Evolutionary conservation across 2,329 filamentous ascomycete species (phyloP), one percentile per base, ranked within the genome.

Genomic region (Zopfia rhizophila): DNA sequence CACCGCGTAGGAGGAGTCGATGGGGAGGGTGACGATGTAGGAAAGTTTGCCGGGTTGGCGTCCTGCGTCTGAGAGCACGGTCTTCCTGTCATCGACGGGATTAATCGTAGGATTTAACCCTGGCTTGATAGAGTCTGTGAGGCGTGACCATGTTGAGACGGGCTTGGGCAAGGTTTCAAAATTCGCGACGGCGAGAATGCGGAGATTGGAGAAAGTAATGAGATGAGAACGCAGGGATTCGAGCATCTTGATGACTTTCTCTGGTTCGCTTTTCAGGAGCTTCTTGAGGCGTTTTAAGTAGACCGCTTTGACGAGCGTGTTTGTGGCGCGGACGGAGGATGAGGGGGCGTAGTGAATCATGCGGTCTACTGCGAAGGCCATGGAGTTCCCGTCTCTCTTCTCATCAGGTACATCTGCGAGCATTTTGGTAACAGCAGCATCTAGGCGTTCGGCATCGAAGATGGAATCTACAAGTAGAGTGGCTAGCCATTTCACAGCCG

Each of bases 331-430:
- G 19, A 86, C 78, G 42, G 91, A 84, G 0, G 91, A 92, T 17
- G 89, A 84, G 21, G 83, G 82, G n/a, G 88, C 82, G 61, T 90
- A 85, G 68, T 96, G 90, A 16, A 95, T 83, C 73, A 93, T 91
- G 51, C 86, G 82, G 59, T 94, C 78, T 5, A 86, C 82, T 2
- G 82, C 78, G 33, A 75, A 76, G 19, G 80, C 73, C 84, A 88
- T 87, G 54, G 84, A 45, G 45, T 86, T 83, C 1, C 94, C 94
- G 59, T 89, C 90, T 29, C 94, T 89, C 78, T 97, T 99, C 39
- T 86, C 81, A 65, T 97, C 91, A 0, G 94, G 94, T 13, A 99
- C 88, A 60, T 97, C 93, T 3, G 92, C 91, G 13, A 97, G 80
- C 32, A 95, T 84, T 71, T 96, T 95, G 46, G 86, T 86, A 12